Evolutionary conservation across 2,329 filamentous ascomycete genomes (phyloP), one percentile per base, ranked within the genome.

Genomic region (Bisporella sp.): DNA sequence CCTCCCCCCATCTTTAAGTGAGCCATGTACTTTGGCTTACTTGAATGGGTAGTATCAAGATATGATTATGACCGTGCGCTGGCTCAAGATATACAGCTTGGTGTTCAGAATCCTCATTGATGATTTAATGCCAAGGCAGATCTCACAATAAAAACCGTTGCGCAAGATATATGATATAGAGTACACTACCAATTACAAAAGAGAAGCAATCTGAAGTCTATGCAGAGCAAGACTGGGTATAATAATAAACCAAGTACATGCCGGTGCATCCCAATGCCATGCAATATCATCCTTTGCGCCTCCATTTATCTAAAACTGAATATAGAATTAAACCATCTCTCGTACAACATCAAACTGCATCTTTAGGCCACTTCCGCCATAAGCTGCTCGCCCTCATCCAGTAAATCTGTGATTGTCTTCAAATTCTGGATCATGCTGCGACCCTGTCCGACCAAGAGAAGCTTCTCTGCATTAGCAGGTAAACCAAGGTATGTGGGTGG

Each of bases 401-500:
- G 70, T 68, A 96, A 75, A 58, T 89, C 87, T 55, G 87, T 87
- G 47, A 99, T 87, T 68, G 85, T 88, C 64, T 85, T 84, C 67
- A 97, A 62, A 68, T 96, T 91, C 56, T 78, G 79, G 61, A 96
- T 84, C 79, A 96, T 84, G 62, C 85, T 87, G 64, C 81, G 80
- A 41, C 92, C 95, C 63, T 96, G 83, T 2, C 89, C 91, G 11
- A 96, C 88, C 32, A 99, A 77, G 61, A 99, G 70, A 65, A 99
- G 67, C 71, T 97, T 99, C 81, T 99, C 93, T 21, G 93, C 93
- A 67, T 99, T 96, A 31, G 89, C 89, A 35, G 93, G 93, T 59
- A 99, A 71, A 28, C 93, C 95, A 12, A 99, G 76, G 66, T 96
- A 99, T 1, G 90, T 96, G 4, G 93, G 93, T 31, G 95, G 95